Conservation (phyloP, 1,284 basidiomycete species). For the Hemileia vastatrix region DNA sequence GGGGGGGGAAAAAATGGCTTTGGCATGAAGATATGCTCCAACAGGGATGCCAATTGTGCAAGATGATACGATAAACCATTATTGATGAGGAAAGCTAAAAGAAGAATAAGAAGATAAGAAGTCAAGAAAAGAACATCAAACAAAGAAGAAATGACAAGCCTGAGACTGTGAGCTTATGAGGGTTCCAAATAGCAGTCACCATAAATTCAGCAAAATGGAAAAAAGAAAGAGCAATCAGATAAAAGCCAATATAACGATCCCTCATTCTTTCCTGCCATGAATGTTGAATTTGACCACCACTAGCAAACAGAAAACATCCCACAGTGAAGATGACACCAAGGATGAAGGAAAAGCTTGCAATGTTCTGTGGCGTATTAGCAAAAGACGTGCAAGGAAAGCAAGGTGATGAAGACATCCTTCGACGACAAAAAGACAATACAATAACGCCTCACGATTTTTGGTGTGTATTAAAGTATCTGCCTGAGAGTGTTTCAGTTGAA, state of each 20-base stretch:
- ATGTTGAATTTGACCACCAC: not conserved
- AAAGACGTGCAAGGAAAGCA: slow-evolving; percentile 11
- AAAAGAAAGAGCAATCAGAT: not conserved
- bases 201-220: slow-evolving; percentile 21
- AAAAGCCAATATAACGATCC: not conserved
- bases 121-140: not conserved
- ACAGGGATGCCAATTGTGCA: not conserved
- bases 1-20: not conserved
- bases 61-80: slow-evolving; percentile 11
- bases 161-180: slow-evolving; percentile 9
- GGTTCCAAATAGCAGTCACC: slow-evolving; percentile 20
- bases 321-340: slow-evolving; percentile 1
- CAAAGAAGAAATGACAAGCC: not conserved
- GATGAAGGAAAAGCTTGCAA: slow-evolving; percentile 8
- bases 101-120: not conserved
- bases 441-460: too few species aligned
- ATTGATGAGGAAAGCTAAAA: slow-evolving; percentile 15
- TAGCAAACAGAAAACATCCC: not conserved
- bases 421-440: too few species aligned
- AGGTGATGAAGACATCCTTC: too few species aligned
- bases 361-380: slow-evolving; percentile 19
- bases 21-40: not conserved
- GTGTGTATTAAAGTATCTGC: too few species aligned
- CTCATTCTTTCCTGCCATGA: not conserved
- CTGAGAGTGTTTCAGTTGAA: too few species aligned